A percentile compares a stretch with the other conserved stretches of the same genome.
These are phyloP conservation scores for Arabidopsis lyrata DNA, from an alignment of 441 rosid genomes.

Conservation along the genomic window DNA sequence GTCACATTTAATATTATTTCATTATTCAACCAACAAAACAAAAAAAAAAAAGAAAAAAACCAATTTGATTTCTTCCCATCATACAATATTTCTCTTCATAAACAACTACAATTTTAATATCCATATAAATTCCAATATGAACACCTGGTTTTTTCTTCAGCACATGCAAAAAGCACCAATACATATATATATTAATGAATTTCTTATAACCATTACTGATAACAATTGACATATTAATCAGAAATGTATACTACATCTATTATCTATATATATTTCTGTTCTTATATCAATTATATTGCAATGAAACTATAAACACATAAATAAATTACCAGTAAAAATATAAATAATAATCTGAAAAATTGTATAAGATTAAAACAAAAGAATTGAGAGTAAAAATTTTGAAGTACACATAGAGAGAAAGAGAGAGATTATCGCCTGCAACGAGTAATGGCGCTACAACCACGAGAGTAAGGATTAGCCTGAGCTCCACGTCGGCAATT, in stretches of 20 bases:
- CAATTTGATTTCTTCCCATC: neutral
- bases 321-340: neutral
- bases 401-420: neutral
- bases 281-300: constrained; percentile 22
- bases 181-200: neutral
- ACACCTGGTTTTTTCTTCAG: constrained; percentile 31
- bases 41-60: accelerated
- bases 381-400: neutral
- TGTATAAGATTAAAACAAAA: constrained; percentile 25
- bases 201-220: neutral
- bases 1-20: constrained; percentile 10
- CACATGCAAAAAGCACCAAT: constrained; percentile 36
- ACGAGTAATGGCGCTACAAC: constrained; percentile 71
- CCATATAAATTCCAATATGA: constrained; percentile 1
- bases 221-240: constrained; percentile 12
- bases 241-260: neutral
- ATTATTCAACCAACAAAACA: neutral
- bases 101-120: constrained; percentile 5
- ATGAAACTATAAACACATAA: constrained; percentile 10
- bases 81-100: neutral
- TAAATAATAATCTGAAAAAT: neutral
- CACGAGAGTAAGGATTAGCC: constrained; percentile 86
- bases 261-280: neutral
- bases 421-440: constrained; percentile 59
- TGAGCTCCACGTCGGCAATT: constrained; percentile 76